These are phyloP conservation scores for Cladobotryum protrusum DNA, from an alignment of 2,329 filamentous ascomycete species.

Conservation along the genomic window DNA sequence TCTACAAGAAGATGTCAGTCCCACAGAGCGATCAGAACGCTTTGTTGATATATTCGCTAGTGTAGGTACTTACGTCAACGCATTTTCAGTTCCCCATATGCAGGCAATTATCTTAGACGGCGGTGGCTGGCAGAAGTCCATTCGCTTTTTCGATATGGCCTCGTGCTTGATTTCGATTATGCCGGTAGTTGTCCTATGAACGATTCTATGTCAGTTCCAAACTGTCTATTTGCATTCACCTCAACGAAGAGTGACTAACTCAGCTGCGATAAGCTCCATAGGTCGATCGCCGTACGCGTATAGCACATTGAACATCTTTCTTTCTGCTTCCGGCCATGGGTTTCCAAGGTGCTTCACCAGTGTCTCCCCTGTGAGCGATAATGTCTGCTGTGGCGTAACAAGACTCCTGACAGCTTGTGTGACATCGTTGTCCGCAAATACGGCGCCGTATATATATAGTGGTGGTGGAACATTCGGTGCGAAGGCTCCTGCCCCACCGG, in stretches of 20 bases:
- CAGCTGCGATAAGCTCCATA: slow-evolving; percentile 1
- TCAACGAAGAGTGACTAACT: not conserved
- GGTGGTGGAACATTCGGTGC: not conserved
- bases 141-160: slow-evolving; percentile 4
- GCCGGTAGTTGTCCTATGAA: not conserved
- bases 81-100: slow-evolving; percentile 2
- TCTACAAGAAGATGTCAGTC: not conserved
- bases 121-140: slow-evolving; percentile 7
- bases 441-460: slow-evolving; percentile 1
- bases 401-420: slow-evolving; percentile 3
- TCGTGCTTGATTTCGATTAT: slow-evolving; percentile 3
- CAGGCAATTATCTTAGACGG: not conserved
- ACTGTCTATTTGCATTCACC: not conserved
- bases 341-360: slow-evolving; percentile 1
- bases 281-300: slow-evolving; percentile 5
- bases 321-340: slow-evolving; percentile 3
- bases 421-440: slow-evolving; percentile 3
- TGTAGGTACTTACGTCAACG: not conserved
- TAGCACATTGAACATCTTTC: slow-evolving; percentile 2
- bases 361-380: not conserved
- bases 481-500: not conserved
- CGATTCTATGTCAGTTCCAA: not conserved
- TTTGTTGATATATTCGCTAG: not conserved
- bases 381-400: not conserved
- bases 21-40: not conserved